Conservation (phyloP, 2,329 filamentous ascomycete species). For the Botrytis byssoidea region DNA sequence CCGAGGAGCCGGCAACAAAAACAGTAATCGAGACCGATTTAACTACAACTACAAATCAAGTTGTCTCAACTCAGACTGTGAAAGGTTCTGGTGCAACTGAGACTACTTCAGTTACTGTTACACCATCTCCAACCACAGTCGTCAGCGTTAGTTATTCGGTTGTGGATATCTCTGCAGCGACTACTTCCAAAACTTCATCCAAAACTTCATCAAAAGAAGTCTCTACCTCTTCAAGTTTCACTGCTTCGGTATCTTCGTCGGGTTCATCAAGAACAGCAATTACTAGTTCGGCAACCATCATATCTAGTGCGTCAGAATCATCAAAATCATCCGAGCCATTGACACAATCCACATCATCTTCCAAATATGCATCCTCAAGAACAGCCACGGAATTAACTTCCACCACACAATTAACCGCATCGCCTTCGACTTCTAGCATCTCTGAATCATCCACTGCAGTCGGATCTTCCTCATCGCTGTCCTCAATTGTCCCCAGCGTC, state of each 20-base stretch:
- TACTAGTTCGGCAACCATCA: background rate
- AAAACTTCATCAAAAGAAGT: constrained; percentile 18
- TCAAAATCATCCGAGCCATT: background rate
- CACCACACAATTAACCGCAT: constrained; percentile 1
- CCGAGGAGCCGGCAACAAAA: constrained; percentile 28
- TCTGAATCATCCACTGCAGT: background rate
- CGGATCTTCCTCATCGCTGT: background rate
- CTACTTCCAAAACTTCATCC: constrained; percentile 22
- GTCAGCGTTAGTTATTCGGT: constrained; percentile 35
- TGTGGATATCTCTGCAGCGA: constrained; percentile 33
- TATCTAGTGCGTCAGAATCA: constrained; percentile 1
- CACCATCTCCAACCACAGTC: constrained; percentile 29
- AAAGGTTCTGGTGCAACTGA: constrained; percentile 31
- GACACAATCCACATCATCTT: constrained; percentile 5
- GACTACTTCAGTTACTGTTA: constrained; percentile 33
- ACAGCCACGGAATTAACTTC: constrained; percentile 4
- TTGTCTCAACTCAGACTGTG: constrained; percentile 32
- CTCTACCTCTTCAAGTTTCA: constrained; percentile 5
- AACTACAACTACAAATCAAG: constrained; percentile 26
- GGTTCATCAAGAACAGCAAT: background rate
- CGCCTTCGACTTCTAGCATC: background rate
- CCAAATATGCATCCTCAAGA: background rate
- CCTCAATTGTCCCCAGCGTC: background rate
- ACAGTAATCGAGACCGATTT: constrained; percentile 34
- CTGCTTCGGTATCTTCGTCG: constrained; percentile 14